phyloP scores from a whole-genome alignment of 495 filamentous ascomycete genomes.

The Neurospora sp. region DNA sequence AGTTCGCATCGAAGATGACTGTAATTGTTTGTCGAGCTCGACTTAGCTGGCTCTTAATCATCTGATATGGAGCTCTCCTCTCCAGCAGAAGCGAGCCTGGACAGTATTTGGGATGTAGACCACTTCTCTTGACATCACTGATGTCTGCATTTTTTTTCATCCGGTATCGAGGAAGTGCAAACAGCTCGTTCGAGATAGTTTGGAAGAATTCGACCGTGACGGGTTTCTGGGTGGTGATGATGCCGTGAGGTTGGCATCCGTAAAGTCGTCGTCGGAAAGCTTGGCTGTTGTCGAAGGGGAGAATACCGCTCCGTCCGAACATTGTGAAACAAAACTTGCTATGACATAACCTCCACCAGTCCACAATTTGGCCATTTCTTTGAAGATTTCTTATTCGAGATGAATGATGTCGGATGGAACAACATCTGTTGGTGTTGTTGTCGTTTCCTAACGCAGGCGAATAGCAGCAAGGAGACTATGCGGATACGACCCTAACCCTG shows the following conservation, averaged over 20 bases:
- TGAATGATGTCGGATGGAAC: background rate
- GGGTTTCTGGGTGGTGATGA: background rate
- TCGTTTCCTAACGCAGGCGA: background rate
- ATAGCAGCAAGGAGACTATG: background rate
- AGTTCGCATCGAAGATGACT: background rate
- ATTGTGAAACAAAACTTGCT: background rate
- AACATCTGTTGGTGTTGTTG: background rate
- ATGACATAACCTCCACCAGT: background rate
- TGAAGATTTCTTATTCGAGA: background rate
- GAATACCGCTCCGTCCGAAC: background rate
- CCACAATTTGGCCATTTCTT: background rate
- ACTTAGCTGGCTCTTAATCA: background rate
- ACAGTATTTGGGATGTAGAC: background rate
- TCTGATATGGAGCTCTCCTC: background rate
- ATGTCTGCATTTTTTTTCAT: background rate
- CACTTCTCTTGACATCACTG: background rate
- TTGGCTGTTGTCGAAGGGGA: background rate
- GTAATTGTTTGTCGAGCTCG: background rate
- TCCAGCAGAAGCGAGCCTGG: background rate
- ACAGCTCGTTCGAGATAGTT: background rate
- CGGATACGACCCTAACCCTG: background rate
- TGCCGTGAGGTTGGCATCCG: background rate
- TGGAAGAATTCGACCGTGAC: background rate
- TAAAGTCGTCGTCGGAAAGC: background rate
- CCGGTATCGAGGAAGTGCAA: background rate